Evolutionary conservation across 805 yeast species (phyloP), one percentile per base, ranked within the genome.

Genomic region (Kodamaea kakaduensis): DNA sequence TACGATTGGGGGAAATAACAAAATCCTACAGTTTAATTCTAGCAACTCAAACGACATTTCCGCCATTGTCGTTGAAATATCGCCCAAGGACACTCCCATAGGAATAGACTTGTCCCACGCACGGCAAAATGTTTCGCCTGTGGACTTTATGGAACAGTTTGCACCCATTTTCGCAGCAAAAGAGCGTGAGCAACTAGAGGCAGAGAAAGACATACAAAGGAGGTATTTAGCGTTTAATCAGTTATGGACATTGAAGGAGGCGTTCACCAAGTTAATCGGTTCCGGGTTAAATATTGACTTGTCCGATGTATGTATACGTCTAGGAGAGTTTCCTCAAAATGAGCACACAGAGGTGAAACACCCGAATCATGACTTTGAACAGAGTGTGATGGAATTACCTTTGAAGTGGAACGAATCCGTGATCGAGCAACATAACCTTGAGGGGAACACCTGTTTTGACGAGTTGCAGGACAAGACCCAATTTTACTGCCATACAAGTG

Each of bases 191-290:
- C 47, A 56, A 17, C 42, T 79, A 6, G 37, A 41, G 5, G n/a
- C 17, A 0, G 31, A 45, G 2, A 37, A 48, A 2, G 43, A 48
- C n/a, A 14, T 31, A 2, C 36, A 37, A 0, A 16, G 40, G 4
- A 49, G 59, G 34, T 57, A 59, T 32, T 42, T 49, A 6, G 43
- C 61, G 2, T 72, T 81, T 45, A 73, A 81, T 13, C 76, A 75
- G 25, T 66, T 71, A 22, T 85, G 95, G 95, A 83, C 95, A 0
- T 54, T 85, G 36, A 85, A 85, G 51, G 95, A 85, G 52, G 77
- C 86, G 14, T 82, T 76, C 48, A 71, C 84, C 5, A 85, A 85
- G 48, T 73, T 69, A 24, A 46, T 71, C 2, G 95, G 94, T 0
- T 56, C 68, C 12, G 94, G 95, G 12, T 37, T 46, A n/a, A 46